phyloP scores from a whole-genome alignment of 2,329 filamentous ascomycete genomes.

The Xylariaceae sp. region DNA sequence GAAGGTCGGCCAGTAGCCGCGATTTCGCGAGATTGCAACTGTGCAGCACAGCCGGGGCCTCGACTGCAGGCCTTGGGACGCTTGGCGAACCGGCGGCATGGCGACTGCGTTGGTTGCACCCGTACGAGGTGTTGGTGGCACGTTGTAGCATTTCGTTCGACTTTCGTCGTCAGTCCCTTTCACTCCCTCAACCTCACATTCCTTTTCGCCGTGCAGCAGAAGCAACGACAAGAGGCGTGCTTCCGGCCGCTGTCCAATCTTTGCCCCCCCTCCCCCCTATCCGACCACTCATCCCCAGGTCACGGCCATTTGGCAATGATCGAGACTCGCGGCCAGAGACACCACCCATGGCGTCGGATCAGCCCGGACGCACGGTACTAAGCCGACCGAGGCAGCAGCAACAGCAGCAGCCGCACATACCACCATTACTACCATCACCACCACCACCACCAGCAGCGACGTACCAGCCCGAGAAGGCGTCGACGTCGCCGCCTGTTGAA shows the following conservation, averaged over 20 bases:
- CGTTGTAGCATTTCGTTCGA: constrained; percentile 2
- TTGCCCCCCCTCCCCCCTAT: constrained; percentile 2
- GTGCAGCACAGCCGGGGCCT: constrained; percentile 2
- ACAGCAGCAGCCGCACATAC: constrained; percentile 7
- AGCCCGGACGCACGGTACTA: constrained; percentile 4
- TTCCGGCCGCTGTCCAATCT: constrained; percentile 20
- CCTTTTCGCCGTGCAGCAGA: background rate
- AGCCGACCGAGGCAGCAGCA: constrained; percentile 8
- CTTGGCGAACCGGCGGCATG: background rate
- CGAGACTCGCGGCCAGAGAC: constrained; percentile 8
- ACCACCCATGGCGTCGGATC: constrained; percentile 19
- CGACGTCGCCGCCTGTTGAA: constrained; percentile 17
- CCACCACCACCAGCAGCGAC: constrained; percentile 2
- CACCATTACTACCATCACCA: constrained; percentile 11
- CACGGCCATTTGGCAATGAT: constrained; percentile 16
- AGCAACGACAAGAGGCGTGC: constrained; percentile 6
- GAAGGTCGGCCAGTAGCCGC: constrained; percentile 1
- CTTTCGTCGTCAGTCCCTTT: background rate
- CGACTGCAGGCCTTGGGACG: too few species aligned
- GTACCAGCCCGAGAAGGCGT: constrained; percentile 1
- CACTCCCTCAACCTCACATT: constrained; percentile 4
- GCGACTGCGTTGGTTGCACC: background rate
- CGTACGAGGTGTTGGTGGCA: constrained; percentile 2
- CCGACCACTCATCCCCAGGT: background rate
- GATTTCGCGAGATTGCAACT: constrained; percentile 10